Base-by-base conservation (phyloP, 2,329 filamentous ascomycete genomes). In the Stachybotrys chlorohalonatus region DNA sequence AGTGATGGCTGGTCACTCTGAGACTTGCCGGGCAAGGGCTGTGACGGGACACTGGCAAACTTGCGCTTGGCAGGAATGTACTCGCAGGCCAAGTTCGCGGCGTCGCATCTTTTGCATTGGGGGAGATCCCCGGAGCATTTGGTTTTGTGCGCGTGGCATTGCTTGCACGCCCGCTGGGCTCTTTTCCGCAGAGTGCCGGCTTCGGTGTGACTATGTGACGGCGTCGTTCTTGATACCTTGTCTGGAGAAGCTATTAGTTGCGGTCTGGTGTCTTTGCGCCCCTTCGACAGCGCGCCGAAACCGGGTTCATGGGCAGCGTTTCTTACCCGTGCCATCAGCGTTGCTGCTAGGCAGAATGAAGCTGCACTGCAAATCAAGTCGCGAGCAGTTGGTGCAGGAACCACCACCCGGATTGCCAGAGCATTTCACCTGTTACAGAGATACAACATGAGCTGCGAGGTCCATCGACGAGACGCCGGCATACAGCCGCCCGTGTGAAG, bases 111-210 rank as follows among this genome's bases (percentile, higher is more conserved):
- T 57, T 68, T 67, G 57, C 73, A 75, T 31, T 61, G 62, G 6
- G 72, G 72, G 49, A 72, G 54, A 52, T 74, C 72, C 17, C 72
- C 71, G 1, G 71, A 73, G 56, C 73, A 75, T 56, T 73, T 74
- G 1, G 72, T 74, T 60, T 75, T 75, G 59, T 74, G 71, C 3
- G 65, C 55, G 57, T 74, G 72, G 36, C 73, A 75, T 52, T 73
- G 66, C 30, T 63, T 66, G 58, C 73, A 75, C n/a, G 73, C 72
- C 52, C 71, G 60, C 53, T 74, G 73, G 5, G 72, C 72, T 42
- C 73, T 67, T 54, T 73, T 74, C 30, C 73, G 65, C 32, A 70
- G 52, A 6, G 72, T 74, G 7, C 73, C 73, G 7, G 72, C 73
- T 57, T 75, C 72, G 13, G 73, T 75, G 54, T 70, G 70, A 53